Evolutionary conservation across 75 land plant species (phyloP).

Genomic region (Picea sitchensis): DNA sequence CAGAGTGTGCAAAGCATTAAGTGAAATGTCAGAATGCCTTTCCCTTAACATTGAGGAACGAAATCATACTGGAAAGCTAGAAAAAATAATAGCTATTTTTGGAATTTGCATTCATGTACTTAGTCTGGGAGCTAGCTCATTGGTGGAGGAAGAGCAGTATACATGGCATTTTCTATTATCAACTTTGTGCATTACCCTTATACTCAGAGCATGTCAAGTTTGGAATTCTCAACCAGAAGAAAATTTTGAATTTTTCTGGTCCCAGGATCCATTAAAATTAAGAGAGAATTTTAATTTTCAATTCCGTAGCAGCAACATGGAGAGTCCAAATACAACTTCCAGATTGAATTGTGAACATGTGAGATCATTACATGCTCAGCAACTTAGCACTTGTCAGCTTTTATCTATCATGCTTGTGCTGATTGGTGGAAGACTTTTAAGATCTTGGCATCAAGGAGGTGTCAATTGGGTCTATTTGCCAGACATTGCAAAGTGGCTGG

Average conservation of each 20-base stretch:
- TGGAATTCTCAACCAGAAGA: slow-evolving; percentile 11
- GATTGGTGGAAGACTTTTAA: slow-evolving; percentile 62
- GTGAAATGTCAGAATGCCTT: neutral
- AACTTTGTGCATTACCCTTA: slow-evolving; percentile 47
- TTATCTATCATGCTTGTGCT: slow-evolving; percentile 35
- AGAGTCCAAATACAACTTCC: neutral
- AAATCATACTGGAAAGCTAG: slow-evolving; percentile 12
- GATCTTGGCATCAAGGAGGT: slow-evolving; percentile 97
- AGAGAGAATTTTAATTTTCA: neutral
- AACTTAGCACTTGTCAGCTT: slow-evolving; percentile 9
- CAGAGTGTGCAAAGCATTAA: slow-evolving; percentile 15
- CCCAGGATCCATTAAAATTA: neutral
- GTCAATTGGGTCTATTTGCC: slow-evolving; percentile 85
- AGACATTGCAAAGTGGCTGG: slow-evolving; percentile 82
- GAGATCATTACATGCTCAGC: neutral
- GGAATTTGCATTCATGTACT: slow-evolving; percentile 52
- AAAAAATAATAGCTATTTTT: slow-evolving; percentile 30
- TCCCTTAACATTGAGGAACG: neutral
- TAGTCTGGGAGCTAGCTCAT: slow-evolving; percentile 80
- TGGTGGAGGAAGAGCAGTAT: slow-evolving; percentile 96
- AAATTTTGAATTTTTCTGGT: slow-evolving; percentile 6
- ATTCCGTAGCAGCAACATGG: neutral
- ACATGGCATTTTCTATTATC: slow-evolving; percentile 79
- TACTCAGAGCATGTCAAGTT: slow-evolving; percentile 27
- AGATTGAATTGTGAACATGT: neutral